These are phyloP conservation scores for Leucoagaricus sp. DNA, from an alignment of 1,284 basidiomycete species.

Conservation along the genomic window DNA sequence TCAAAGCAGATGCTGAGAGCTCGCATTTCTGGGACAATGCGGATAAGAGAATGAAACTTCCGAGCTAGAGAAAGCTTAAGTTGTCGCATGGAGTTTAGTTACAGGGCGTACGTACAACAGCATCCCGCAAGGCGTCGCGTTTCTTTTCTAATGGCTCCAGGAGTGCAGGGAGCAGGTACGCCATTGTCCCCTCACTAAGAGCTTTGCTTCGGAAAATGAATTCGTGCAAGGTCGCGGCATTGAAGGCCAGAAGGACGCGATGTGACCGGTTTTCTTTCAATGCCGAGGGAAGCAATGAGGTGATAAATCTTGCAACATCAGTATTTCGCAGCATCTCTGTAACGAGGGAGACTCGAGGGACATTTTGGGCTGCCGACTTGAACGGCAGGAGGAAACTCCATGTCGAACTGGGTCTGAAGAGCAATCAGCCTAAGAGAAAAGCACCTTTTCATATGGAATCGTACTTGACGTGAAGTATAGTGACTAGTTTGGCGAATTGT, in stretches of 20 bases:
- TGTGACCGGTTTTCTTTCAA: slow-evolving; percentile 59
- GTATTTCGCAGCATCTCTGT: slow-evolving; percentile 73
- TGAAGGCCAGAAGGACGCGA: slow-evolving; percentile 83
- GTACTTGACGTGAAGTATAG: slow-evolving; percentile 79
- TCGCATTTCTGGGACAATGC: slow-evolving; percentile 65
- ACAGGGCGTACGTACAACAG: slow-evolving; percentile 44
- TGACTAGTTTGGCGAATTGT: slow-evolving; percentile 93
- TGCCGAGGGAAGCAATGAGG: slow-evolving; percentile 62
- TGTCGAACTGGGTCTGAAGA: slow-evolving; percentile 44
- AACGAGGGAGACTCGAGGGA: slow-evolving; percentile 71
- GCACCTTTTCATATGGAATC: slow-evolving; percentile 24
- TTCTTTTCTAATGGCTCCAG: slow-evolving; percentile 54
- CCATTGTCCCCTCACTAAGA: slow-evolving; percentile 65
- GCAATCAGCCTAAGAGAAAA: neutral
- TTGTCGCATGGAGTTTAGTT: neutral
- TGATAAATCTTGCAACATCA: slow-evolving; percentile 75
- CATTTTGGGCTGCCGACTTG: slow-evolving; percentile 70
- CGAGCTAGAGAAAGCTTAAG: slow-evolving; percentile 50
- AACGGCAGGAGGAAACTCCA: slow-evolving; percentile 76
- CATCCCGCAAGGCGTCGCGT: slow-evolving; percentile 44
- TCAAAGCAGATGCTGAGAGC: slow-evolving; percentile 56
- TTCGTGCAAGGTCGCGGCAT: slow-evolving; percentile 80
- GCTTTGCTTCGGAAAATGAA: slow-evolving; percentile 62
- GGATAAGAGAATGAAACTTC: slow-evolving; percentile 69
- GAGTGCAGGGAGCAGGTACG: slow-evolving; percentile 62